These are phyloP conservation scores for Cruciata laevipes DNA, from an alignment of 257 asterid genomes.

Conservation along the genomic window DNA sequence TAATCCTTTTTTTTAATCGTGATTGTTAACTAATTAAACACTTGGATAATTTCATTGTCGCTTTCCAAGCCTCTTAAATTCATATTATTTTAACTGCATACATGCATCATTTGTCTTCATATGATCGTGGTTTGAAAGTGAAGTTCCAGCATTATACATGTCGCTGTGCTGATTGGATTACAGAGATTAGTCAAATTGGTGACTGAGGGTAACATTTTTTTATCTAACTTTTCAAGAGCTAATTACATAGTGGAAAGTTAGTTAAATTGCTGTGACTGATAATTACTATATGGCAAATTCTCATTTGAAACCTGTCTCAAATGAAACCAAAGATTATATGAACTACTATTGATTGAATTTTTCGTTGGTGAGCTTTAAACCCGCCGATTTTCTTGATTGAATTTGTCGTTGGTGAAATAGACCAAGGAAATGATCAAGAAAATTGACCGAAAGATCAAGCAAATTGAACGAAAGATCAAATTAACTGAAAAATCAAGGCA, in stretches of 20 bases:
- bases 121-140: conserved; percentile 6
- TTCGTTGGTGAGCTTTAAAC: too few species aligned
- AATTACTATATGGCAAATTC: too few species aligned
- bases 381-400: too few species aligned
- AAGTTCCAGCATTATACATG: not conserved
- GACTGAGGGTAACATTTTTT: not conserved
- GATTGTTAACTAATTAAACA: not conserved
- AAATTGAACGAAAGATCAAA: too few species aligned
- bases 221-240: not conserved
- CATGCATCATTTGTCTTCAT: conserved; percentile 1
- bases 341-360: too few species aligned
- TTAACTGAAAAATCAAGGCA: too few species aligned
- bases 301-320: too few species aligned
- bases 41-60: not conserved
- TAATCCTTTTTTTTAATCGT: not conserved
- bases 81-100: not conserved
- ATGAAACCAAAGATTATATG: too few species aligned
- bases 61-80: conserved; percentile 1
- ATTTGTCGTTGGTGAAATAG: too few species aligned
- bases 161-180: not conserved
- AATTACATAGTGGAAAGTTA: not conserved
- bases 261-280: not conserved
- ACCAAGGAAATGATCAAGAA: too few species aligned
- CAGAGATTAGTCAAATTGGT: not conserved
- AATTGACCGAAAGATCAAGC: too few species aligned